Base-by-base conservation (phyloP, 1,284 basidiomycete species). In the Ustilago trichophora region DNA sequence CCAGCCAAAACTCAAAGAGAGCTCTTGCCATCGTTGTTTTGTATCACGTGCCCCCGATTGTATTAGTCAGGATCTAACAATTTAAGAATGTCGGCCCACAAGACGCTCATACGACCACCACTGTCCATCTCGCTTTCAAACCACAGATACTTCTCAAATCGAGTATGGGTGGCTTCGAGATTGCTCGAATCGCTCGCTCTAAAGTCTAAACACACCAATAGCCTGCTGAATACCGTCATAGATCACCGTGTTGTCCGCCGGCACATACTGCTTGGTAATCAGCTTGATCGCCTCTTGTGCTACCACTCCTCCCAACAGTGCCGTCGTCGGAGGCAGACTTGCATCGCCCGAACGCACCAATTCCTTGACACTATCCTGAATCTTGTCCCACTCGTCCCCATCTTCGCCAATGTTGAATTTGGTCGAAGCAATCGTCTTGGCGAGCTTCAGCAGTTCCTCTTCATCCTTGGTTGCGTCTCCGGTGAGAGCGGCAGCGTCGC, bases 251-350 rank as follows among this genome's bases (percentile, higher is more conserved):
- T 93, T 92, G 73, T 91, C 88, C 54, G 96, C 86, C 2, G 95
- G 95, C 18, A 93, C 86, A 82, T 99, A 99, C 83, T 98, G 96
- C 78, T 89, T 89, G 60, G 95, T 98, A 74, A 97, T 90, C 82
- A 98, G 86, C 86, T 99, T 98, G 86, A 98, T 98, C 7, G 89
- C 88, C 82, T 98, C 96, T 76, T 98, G 96, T n/a, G 93, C 93
- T 22, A 94, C 90, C 16, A 98, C 82, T 0, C 95, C 96, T 13
- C 96, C 96, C 3, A 98, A 83, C 77, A 98, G 88, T 0, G 93
- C 93, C 0, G 96, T 91, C 0, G 90, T 94, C 65, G 93, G 94
- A 0, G 95, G 93, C 1, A 98, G 83, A 72, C 95, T 92, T 1
- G 91, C 58, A 32, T 73, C 64, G 3, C 91, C 92, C 2, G 92